Base-by-base conservation (phyloP, 768 basidiomycete species). In the Suillus subluteus region DNA sequence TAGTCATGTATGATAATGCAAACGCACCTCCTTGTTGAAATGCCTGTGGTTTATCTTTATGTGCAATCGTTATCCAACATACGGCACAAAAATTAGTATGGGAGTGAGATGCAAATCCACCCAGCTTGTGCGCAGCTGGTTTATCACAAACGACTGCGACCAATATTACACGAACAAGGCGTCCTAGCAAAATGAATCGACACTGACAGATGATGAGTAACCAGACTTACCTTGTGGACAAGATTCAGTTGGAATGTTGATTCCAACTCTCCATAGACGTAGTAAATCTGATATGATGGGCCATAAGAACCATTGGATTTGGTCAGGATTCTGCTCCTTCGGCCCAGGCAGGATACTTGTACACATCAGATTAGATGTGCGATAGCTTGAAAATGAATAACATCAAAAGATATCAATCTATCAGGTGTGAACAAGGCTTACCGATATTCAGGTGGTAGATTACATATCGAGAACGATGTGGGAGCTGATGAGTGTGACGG, bases 61-160 rank as follows among this genome's bases (percentile, higher is more conserved):
- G 1, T 23, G 12, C 6, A 13, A 13, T 23, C 0, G 0, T 26
- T 8, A 50, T 75, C 77, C 78, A 79, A 67, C 80, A 80, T 3
- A 64, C 62, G 0, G 76, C 79, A 63, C 80, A 82, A 58, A 80
- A 78, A 38, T 72, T 74, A 2, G 66, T 76, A 52, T 80, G 80
- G 0, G 62, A 55, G 56, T 78, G 77, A 0, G 75, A 72, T 0
- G 73, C 76, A 56, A 74, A 79, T 0, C 77, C 76, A 4, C 71
- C 73, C 0, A 79, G 30, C 59, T 81, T 81, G 62, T 78, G 77
- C 0, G 76, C 77, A 3, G 80, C 81, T 1, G 80, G 81, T 56
- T 81, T 79, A 62, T 81, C 77, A 52, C 81, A 82, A 7, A 77
- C 68, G 11, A 82, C 68, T 0, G 74, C 77, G 6, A 80, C 72